Conservation (phyloP, 164 flowering plant species). For the Echeveria elegans region DNA sequence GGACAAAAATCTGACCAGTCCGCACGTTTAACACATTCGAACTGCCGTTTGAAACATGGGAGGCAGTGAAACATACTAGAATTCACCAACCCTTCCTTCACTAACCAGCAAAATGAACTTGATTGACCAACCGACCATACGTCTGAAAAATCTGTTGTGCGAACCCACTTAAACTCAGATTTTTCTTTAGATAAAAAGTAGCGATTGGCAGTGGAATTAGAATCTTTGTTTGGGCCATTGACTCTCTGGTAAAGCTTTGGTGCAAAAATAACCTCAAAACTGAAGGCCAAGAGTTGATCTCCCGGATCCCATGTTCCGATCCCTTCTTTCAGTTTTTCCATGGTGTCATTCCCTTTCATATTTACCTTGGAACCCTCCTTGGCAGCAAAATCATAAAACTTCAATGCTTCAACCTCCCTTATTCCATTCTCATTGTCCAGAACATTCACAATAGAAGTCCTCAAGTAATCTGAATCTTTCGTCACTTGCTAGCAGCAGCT, state of each 20-base stretch:
- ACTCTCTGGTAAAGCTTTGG: conserved; percentile 63
- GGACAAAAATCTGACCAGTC: conserved; percentile 27
- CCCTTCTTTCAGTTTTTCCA: too few species aligned
- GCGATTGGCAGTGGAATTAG: conserved; percentile 40
- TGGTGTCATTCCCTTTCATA: too few species aligned
- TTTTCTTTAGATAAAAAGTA: conserved; percentile 76
- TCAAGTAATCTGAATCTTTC: too few species aligned
- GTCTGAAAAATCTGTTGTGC: conserved; percentile 73
- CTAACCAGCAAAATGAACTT: conserved; percentile 57
- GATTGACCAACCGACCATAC: conserved; percentile 65
- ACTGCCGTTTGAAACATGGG: conserved; percentile 39
- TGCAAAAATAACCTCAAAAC: conserved; percentile 65
- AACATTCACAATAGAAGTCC: too few species aligned
- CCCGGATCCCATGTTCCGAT: too few species aligned
- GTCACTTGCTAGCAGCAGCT: too few species aligned
- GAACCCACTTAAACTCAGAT: conserved; percentile 70
- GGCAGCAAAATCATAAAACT: too few species aligned
- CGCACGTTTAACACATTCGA: conserved; percentile 22
- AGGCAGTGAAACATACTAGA: conserved; percentile 37
- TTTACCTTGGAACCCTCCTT: too few species aligned
- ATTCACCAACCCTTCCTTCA: conserved; percentile 27
- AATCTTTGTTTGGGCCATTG: conserved; percentile 35
- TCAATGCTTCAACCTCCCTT: too few species aligned
- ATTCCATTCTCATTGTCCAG: too few species aligned
- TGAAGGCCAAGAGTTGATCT: too few species aligned